Conservation (phyloP, 768 basidiomycete species). For the Gymnopilus junonius region DNA sequence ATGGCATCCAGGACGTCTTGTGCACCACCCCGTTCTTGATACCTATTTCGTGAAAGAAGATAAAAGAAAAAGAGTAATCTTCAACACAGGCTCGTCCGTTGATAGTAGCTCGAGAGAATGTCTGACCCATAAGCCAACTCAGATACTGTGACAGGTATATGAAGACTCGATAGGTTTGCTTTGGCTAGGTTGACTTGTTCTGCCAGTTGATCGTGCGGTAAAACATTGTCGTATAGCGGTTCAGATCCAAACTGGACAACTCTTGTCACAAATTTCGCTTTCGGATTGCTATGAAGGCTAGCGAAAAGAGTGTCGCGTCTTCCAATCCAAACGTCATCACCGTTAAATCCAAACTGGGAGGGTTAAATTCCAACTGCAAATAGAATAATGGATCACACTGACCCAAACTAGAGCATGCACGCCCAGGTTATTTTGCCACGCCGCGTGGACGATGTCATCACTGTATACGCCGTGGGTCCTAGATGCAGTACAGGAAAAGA, state of each 20-base stretch:
- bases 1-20: conserved; percentile 59
- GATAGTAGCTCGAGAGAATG: conserved; percentile 24
- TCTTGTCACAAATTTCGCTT: conserved; percentile 67
- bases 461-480: conserved; percentile 19
- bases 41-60: too few species aligned
- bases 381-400: conserved; percentile 15
- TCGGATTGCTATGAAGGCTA: conserved; percentile 60
- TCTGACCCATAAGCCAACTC: conserved; percentile 66
- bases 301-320: conserved; percentile 57
- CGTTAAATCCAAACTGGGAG: conserved; percentile 54
- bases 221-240: conserved; percentile 65
- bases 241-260: conserved; percentile 75
- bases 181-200: conserved; percentile 55
- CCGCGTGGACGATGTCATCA: conserved; percentile 68
- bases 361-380: background rate
- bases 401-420: conserved; percentile 81
- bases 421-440: conserved; percentile 67
- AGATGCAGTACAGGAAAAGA: background rate
- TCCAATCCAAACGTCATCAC: conserved; percentile 51
- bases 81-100: background rate
- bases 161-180: conserved; percentile 49
- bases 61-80: conserved; percentile 14
- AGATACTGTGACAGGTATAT: conserved; percentile 73
- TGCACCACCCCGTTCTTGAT: conserved; percentile 49
- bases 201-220: conserved; percentile 51